A percentile compares a stretch with the other conserved stretches of the same genome.
phyloP scores from a whole-genome alignment of 1,139 yeast genomes.

The Magnusiomyces starmeri region DNA sequence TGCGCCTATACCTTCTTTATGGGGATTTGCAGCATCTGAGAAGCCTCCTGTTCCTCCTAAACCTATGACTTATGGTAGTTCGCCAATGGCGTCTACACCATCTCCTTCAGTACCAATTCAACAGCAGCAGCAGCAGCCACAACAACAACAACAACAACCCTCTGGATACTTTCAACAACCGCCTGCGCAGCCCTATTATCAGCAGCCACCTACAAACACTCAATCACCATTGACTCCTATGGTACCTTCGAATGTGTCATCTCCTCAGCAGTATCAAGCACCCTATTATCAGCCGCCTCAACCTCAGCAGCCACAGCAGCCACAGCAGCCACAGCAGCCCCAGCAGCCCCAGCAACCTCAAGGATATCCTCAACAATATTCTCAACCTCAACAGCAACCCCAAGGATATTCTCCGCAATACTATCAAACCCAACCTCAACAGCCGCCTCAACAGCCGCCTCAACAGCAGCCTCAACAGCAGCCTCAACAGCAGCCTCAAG shows the following conservation, averaged over 20 bases:
- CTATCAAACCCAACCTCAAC: constrained; percentile 23
- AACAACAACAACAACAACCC: constrained; percentile 12
- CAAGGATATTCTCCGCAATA: constrained; percentile 23
- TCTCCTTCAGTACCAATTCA: background rate
- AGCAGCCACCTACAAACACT: constrained; percentile 17
- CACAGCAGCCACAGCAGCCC: constrained; percentile 11
- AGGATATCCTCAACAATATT: constrained; percentile 15
- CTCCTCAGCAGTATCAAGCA: constrained; percentile 17
- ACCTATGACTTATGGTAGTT: background rate
- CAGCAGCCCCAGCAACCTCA: constrained; percentile 8
- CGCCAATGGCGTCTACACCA: constrained; percentile 7
- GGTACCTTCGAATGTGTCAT: too few relatives aligned
- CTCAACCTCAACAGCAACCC: constrained; percentile 25
- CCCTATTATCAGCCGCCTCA: constrained; percentile 13
- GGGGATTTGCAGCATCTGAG: constrained; percentile 18
- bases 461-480: constrained; percentile 16
- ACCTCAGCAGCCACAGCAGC: constrained; percentile 15
- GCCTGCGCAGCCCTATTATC: constrained; percentile 15
- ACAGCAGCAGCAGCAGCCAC: constrained; percentile 11
- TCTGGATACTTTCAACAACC: constrained; percentile 11
- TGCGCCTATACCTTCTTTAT: constrained; percentile 14
- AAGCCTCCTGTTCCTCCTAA: constrained; percentile 9
- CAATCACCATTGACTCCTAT: constrained; percentile 15
- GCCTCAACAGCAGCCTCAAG: constrained; percentile 11
- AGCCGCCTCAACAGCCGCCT: constrained; percentile 5